Conservation (phyloP, 352 stramenopile genomes). For the Pythium aphanidermatum region DNA sequence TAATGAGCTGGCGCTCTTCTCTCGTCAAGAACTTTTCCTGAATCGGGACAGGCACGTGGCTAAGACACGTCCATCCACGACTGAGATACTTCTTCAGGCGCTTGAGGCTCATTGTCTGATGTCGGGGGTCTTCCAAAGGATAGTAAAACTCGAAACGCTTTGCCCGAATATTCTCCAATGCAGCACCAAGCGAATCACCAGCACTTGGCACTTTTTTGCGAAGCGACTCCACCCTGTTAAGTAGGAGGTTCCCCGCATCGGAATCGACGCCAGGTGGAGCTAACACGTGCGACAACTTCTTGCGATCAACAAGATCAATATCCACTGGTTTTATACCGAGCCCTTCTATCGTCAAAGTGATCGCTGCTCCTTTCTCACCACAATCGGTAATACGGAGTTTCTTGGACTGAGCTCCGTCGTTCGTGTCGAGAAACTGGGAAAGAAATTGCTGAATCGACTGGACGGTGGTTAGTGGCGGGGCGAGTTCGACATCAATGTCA, state of each 20-base stretch:
- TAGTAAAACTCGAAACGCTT: conserved; percentile 23
- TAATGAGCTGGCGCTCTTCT: too few species aligned
- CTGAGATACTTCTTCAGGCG: conserved; percentile 19
- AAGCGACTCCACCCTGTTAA: conserved; percentile 6
- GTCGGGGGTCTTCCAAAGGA: not conserved
- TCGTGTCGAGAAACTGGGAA: not conserved
- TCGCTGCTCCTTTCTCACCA: conserved; percentile 13
- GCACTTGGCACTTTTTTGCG: conserved; percentile 15
- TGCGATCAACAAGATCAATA: conserved; percentile 18
- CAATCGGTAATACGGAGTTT: not conserved
- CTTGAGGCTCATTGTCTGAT: conserved; percentile 3
- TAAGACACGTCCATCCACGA: conserved; percentile 24
- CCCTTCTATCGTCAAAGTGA: conserved; percentile 1
- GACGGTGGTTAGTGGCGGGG: conserved; percentile 11
- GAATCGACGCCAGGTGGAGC: conserved; percentile 15
- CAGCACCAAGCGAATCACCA: conserved; percentile 3
- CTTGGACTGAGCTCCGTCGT: not conserved
- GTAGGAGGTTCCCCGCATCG: conserved; percentile 20
- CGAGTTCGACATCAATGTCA: conserved; percentile 20
- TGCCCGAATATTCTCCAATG: conserved; percentile 6
- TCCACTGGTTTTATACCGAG: conserved; percentile 2
- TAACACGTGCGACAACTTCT: not conserved
- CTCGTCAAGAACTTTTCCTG: too few species aligned
- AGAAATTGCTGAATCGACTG: conserved; percentile 5
- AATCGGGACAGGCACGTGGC: too few species aligned